phyloP scores from a whole-genome alignment of 768 basidiomycete genomes.

The Kwoniella europaea region DNA sequence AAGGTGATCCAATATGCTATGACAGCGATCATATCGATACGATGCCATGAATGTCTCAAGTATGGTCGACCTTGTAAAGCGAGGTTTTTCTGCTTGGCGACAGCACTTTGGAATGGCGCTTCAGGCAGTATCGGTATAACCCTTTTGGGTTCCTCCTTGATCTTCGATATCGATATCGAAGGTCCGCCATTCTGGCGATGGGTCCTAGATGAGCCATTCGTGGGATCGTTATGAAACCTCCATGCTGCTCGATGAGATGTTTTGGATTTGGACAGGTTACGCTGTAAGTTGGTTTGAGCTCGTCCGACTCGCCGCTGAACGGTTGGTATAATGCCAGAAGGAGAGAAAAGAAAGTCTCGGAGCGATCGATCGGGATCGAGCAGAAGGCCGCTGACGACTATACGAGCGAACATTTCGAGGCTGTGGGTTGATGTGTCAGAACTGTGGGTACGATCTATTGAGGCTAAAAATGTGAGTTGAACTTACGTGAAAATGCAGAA shows the following conservation, averaged over 20 bases:
- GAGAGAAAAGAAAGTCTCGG: constrained; percentile 44
- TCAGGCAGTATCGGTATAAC: constrained; percentile 35
- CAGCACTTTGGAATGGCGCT: constrained; percentile 60
- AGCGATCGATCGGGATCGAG: constrained; percentile 70
- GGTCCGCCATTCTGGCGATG: background rate
- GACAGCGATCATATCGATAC: constrained; percentile 83
- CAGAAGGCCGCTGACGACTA: constrained; percentile 84
- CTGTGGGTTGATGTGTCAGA: constrained; percentile 57
- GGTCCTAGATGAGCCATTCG: background rate
- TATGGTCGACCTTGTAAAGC: constrained; percentile 69
- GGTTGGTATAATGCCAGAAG: constrained; percentile 25
- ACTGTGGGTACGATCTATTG: background rate
- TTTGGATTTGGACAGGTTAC: constrained; percentile 12
- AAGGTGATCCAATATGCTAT: constrained; percentile 86
- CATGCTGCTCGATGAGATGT: constrained; percentile 22
- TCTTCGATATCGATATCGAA: background rate
- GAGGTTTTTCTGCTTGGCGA: constrained; percentile 53
- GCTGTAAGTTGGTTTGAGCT: constrained; percentile 17
- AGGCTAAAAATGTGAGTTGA: background rate
- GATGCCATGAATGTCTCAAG: constrained; percentile 83
- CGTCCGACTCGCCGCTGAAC: constrained; percentile 22
- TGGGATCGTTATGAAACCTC: constrained; percentile 20
- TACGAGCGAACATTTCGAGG: constrained; percentile 82
- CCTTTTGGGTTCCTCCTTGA: constrained; percentile 14
- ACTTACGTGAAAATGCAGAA: constrained; percentile 86